Conservation (phyloP, 768 basidiomycete species). For the Tylopilus subfusipes region DNA sequence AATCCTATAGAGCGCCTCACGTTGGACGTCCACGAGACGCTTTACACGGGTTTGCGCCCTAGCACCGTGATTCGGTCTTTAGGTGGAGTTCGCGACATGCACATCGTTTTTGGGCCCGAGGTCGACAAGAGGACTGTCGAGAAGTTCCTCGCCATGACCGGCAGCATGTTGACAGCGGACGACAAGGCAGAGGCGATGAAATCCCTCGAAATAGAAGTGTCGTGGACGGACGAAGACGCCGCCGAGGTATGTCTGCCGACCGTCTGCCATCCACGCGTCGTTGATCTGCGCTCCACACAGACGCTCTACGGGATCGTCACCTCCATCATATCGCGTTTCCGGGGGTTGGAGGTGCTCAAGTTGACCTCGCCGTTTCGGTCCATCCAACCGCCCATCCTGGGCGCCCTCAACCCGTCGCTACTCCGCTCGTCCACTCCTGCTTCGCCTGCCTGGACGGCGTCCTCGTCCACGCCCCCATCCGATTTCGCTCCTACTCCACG, state of each 20-base stretch:
- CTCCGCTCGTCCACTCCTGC: constrained; percentile 3
- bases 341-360: constrained; percentile 27
- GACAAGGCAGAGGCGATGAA: constrained; percentile 12
- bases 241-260: constrained; percentile 20
- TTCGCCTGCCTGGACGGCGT: constrained; percentile 1
- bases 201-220: constrained; percentile 28
- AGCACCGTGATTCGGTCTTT: constrained; percentile 26
- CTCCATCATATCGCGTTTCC: constrained; percentile 31
- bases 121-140: constrained; percentile 34
- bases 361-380: constrained; percentile 32
- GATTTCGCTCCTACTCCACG: background rate
- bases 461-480: background rate
- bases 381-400: constrained; percentile 17
- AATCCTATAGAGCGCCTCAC: constrained; percentile 21
- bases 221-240: constrained; percentile 27
- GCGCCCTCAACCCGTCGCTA: background rate
- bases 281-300: constrained; percentile 7
- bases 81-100: constrained; percentile 28
- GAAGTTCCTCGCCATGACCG: constrained; percentile 28
- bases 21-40: constrained; percentile 26
- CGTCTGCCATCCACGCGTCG: background rate
- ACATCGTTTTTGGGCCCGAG: constrained; percentile 28
- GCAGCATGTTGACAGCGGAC: constrained; percentile 18
- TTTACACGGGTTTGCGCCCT: constrained; percentile 30
- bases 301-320: constrained; percentile 30